Base-by-base conservation (phyloP, 768 basidiomycete species). In the Tricholoma saponaceum region DNA sequence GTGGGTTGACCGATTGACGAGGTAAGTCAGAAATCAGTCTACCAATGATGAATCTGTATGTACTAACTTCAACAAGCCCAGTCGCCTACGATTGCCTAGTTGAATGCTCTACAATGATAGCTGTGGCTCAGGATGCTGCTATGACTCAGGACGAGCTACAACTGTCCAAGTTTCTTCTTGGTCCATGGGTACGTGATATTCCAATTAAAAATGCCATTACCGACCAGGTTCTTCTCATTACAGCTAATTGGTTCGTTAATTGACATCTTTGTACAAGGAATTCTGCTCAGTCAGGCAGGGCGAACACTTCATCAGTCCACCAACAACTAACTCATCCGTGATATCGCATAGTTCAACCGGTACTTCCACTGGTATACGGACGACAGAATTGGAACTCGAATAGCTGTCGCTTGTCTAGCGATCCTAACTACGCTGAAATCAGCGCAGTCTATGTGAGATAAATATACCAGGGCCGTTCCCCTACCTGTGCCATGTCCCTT, bases 391-490 rank as follows among this genome's bases (percentile, higher is more conserved):
- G 51, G 52, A 13, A 54, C 69, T 30, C 61, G 60, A 28, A 33
- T 70, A 6, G 43, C 61, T 23, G 72, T 74, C 6, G 52, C 50
- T 12, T 60, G 66, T 4, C 64, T 74, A 1, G 61, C 54, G 8
- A 18, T 72, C 20, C 30, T 74, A 14, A 72, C 69, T 5, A 58
- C 64, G 0, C 55, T 74, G 18, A 70, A 72, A 59, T 64, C 71
- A 6, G 66, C 69, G 26, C 73, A 74, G 47, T 62, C 66, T 4
- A 66, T 72, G 73, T 72, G 35, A 43, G 68, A 64, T n/a, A 32
- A 46, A 35, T 3, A 23, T 37, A 14, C n/a, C n/a, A n/a, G n/a
- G n/a, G n/a, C 50, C 46, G 32, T 18, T 16, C 32, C 4, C 44
- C 44, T 20, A 41, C 32, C 16, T 10, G 2, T 43, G 20, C 18